Percentiles rank a stretch among this genome's conserved stretches.
Evolutionary conservation across 257 asterid genomes (phyloP).

Genomic region (Scutellaria galericulata): DNA sequence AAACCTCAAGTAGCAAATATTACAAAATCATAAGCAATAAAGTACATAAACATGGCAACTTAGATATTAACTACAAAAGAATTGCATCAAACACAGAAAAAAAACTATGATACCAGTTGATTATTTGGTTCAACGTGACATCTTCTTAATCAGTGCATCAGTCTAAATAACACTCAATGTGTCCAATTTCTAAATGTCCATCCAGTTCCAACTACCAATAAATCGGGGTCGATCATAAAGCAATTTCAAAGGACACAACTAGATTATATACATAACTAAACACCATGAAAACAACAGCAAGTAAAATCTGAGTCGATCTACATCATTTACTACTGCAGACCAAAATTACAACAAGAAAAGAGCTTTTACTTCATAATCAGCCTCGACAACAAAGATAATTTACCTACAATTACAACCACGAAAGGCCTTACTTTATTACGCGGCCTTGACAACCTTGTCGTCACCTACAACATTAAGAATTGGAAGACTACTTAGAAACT

Average conservation of each 20-base stretch:
- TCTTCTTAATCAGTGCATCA: background rate
- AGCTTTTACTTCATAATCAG: conserved; percentile 38
- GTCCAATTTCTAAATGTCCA: background rate
- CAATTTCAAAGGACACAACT: conserved; percentile 26
- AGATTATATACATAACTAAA: conserved; percentile 32
- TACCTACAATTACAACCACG: conserved; percentile 49
- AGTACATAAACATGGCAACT: background rate
- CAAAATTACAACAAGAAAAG: conserved; percentile 43
- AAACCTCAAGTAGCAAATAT: conserved; percentile 19
- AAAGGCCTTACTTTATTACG: conserved; percentile 52
- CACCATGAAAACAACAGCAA: conserved; percentile 36
- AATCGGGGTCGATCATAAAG: conserved; percentile 16
- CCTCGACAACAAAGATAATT: conserved; percentile 25
- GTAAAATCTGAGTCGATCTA: conserved; percentile 43
- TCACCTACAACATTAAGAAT: conserved; percentile 80
- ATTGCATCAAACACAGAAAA: conserved; percentile 24
- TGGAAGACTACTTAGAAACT: conserved; percentile 88
- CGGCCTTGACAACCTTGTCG: conserved; percentile 81
- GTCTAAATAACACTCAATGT: background rate
- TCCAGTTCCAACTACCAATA: background rate
- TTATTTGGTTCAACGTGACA: conserved; percentile 6
- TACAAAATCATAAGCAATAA: background rate
- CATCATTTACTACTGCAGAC: conserved; percentile 49
- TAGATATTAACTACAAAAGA: background rate
- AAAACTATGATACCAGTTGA: background rate